phyloP scores from a whole-genome alignment of 2,329 filamentous ascomycete genomes.

The Aspergillus clavatus region DNA sequence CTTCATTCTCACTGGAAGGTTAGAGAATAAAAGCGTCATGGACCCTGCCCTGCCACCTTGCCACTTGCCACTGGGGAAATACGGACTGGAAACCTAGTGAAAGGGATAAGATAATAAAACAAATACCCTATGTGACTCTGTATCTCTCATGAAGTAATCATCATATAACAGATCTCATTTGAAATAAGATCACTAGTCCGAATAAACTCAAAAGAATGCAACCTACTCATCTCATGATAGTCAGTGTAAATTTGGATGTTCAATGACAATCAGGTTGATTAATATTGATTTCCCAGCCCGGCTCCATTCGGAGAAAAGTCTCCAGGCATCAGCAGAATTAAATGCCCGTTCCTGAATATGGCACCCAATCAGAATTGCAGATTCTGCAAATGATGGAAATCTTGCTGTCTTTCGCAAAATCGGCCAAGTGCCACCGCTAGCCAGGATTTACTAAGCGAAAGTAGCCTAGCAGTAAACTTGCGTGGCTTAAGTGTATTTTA shows the following conservation, averaged over 20 bases:
- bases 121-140: not conserved
- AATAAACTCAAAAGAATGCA: too few relatives aligned
- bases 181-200: too few relatives aligned
- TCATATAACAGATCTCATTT: too few relatives aligned
- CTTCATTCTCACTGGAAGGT: conserved; percentile 2
- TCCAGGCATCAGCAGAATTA: conserved; percentile 15
- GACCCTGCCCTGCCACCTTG: conserved; percentile 6
- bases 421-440: conserved; percentile 16
- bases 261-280: too few relatives aligned
- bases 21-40: conserved; percentile 7
- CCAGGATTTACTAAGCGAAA: conserved; percentile 7
- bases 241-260: too few relatives aligned
- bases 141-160: too few relatives aligned
- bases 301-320: too few relatives aligned
- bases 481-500: conserved; percentile 9
- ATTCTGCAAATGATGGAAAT: conserved; percentile 17
- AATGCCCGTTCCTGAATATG: conserved; percentile 17
- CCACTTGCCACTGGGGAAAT: too few relatives aligned
- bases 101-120: not conserved
- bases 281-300: too few relatives aligned
- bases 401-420: conserved; percentile 20
- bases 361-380: conserved; percentile 14
- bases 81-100: conserved; percentile 6
- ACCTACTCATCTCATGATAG: too few relatives aligned
- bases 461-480: conserved; percentile 4